A percentile compares a stretch with the other conserved stretches of the same genome.
phyloP scores from a whole-genome alignment of 2,329 filamentous ascomycete genomes.

The Cordyceps javanica region DNA sequence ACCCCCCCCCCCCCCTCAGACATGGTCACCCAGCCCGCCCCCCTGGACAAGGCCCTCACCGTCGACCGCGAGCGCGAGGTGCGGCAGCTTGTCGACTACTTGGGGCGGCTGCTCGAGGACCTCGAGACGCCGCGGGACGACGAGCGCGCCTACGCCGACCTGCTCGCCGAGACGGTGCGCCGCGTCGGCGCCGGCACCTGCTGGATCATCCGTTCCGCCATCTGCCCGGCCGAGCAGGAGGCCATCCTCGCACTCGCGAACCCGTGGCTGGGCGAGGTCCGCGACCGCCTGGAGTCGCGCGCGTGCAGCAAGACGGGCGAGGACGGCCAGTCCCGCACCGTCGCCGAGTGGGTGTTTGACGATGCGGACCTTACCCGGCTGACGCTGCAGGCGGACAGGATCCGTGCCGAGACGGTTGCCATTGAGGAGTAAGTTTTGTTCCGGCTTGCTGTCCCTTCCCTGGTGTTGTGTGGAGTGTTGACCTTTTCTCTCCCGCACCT shows the following conservation, averaged over 20 bases:
- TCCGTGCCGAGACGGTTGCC: neutral
- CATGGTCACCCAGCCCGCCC: slow-evolving; percentile 7
- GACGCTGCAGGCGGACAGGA: neutral
- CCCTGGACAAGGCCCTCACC: slow-evolving; percentile 1
- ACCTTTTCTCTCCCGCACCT: neutral
- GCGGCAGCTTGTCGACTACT: slow-evolving; percentile 1
- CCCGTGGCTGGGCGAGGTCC: slow-evolving; percentile 3
- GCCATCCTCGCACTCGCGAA: neutral
- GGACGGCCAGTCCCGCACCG: neutral
- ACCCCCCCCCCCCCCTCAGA: too few relatives aligned
- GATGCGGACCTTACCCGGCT: neutral
- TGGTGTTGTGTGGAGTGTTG: too few relatives aligned
- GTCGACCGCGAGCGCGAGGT: slow-evolving; percentile 1
- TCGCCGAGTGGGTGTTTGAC: slow-evolving; percentile 4
- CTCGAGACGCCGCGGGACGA: neutral
- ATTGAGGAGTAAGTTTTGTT: slow-evolving; percentile 1
- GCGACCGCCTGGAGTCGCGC: neutral
- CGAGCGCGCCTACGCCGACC: slow-evolving; percentile 5
- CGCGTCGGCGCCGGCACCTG: neutral
- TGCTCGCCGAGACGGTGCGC: neutral
- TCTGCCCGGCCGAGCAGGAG: neutral
- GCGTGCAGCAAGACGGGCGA: neutral
- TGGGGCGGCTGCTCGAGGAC: neutral
- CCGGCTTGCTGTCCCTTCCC: too few relatives aligned
- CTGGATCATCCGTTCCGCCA: neutral